These are phyloP conservation scores for Pythium vanterpoolii DNA, from an alignment of 352 stramenopile species.

Conservation along the genomic window DNA sequence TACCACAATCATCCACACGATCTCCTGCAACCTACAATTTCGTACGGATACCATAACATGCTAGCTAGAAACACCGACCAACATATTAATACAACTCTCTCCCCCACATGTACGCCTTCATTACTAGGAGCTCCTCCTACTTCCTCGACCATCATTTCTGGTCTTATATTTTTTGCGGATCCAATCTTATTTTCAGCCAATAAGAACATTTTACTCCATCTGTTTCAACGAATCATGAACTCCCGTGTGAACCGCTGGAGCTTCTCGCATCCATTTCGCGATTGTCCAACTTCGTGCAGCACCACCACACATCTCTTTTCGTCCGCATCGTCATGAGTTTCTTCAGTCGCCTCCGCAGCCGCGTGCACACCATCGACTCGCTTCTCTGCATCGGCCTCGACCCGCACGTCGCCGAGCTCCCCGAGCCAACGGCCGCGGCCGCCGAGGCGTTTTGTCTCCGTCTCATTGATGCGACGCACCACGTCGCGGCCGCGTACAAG, in stretches of 20 bases:
- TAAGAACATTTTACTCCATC: not conserved
- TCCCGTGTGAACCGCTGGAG: not conserved
- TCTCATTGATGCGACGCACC: conserved; percentile 94
- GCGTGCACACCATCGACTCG: conserved; percentile 91
- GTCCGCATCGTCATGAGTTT: conserved; percentile 52
- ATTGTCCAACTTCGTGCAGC: conserved; percentile 10
- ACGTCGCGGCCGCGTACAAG: conserved; percentile 96
- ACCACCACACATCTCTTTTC: conserved; percentile 1
- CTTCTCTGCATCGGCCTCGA: conserved; percentile 98
- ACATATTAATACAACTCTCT: not conserved
- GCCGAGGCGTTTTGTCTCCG: conserved; percentile 94
- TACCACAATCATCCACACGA: not conserved
- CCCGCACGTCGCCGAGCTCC: conserved; percentile 88
- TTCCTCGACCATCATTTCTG: not conserved
- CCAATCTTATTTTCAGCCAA: conserved; percentile 3
- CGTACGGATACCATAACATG: not conserved
- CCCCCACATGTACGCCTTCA: not conserved
- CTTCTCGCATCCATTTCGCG: not conserved
- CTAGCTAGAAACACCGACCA: not conserved
- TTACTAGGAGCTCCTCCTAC: not conserved
- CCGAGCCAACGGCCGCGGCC: conserved; percentile 78
- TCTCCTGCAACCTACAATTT: not conserved
- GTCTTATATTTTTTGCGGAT: conserved; percentile 7
- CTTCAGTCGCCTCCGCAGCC: conserved; percentile 84
- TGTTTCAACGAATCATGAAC: conserved; percentile 15